Evolutionary conservation across 306 rosid species (phyloP).

Genomic region (Cicer pinnatifidum): DNA sequence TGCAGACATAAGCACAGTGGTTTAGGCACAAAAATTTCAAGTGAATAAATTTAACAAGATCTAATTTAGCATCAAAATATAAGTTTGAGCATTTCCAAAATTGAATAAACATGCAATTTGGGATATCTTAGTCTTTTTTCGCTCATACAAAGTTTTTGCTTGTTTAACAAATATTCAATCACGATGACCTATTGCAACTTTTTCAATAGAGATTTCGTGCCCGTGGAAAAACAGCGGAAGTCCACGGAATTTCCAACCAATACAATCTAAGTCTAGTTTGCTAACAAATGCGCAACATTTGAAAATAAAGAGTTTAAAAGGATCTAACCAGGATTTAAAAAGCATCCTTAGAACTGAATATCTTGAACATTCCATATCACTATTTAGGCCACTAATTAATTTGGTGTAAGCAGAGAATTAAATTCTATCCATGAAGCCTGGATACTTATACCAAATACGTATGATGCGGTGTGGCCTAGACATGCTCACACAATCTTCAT

Average conservation of each 20-base stretch:
- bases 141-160: not conserved
- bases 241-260: constrained; percentile 19
- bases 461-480: not conserved
- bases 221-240: constrained; percentile 6
- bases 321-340: not conserved
- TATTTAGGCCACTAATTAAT: constrained; percentile 31
- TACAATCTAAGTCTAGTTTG: constrained; percentile 9
- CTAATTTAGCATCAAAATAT: not conserved
- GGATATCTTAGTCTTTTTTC: constrained; percentile 1
- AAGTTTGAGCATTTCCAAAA: constrained; percentile 14
- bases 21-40: constrained; percentile 23
- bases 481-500: not conserved
- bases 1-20: constrained; percentile 47
- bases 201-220: constrained; percentile 15
- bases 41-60: constrained; percentile 3
- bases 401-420: constrained; percentile 22
- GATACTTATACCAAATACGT: not conserved
- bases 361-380: constrained; percentile 28
- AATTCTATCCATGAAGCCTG: not conserved
- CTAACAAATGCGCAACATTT: constrained; percentile 9
- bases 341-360: constrained; percentile 1
- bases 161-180: constrained; percentile 28
- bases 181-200: constrained; percentile 9
- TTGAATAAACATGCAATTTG: constrained; percentile 26
- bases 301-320: constrained; percentile 23